A percentile compares a stretch with the other conserved stretches of the same genome.
Conservation (phyloP, 306 rosid species). For the Cucurbita ficifolia region DNA sequence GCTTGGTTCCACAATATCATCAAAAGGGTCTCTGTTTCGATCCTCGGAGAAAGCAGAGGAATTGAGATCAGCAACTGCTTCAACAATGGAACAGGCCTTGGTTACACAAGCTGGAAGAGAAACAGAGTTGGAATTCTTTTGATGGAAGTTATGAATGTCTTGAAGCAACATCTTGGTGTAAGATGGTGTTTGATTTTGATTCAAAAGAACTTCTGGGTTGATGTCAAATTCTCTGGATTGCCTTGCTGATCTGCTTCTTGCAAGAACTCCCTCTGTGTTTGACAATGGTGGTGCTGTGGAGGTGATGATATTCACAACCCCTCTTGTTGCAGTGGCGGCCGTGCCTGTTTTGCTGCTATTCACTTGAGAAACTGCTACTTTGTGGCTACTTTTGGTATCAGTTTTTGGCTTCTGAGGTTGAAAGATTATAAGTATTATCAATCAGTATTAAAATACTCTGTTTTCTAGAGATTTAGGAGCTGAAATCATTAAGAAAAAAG, state of each 20-base stretch:
- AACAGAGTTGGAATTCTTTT: constrained; percentile 42
- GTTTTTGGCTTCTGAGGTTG: constrained; percentile 41
- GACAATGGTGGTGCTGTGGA: constrained; percentile 15
- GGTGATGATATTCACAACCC: constrained; percentile 16
- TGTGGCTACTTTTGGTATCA: constrained; percentile 21
- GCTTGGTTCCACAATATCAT: constrained; percentile 66
- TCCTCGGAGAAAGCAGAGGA: constrained; percentile 38
- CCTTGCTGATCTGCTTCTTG: constrained; percentile 67
- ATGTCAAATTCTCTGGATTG: constrained; percentile 63
- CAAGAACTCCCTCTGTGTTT: constrained; percentile 18
- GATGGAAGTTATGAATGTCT: constrained; percentile 91
- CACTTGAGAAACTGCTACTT: constrained; percentile 14
- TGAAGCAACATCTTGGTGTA: constrained; percentile 63
- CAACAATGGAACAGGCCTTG: constrained; percentile 82
- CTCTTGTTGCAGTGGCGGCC: constrained; percentile 19
- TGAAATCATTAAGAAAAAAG: not conserved
- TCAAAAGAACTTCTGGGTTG: constrained; percentile 34
- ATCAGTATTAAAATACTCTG: not conserved
- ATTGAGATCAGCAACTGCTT: constrained; percentile 94
- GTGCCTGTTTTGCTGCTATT: constrained; percentile 14
- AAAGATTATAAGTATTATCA: not conserved
- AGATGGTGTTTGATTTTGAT: constrained; percentile 32
- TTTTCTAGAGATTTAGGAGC: not conserved
- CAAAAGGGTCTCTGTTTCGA: constrained; percentile 47
- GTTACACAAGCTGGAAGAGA: constrained; percentile 73